Conservation (phyloP, 345 rosid species). For the Eucalyptus marginata region DNA sequence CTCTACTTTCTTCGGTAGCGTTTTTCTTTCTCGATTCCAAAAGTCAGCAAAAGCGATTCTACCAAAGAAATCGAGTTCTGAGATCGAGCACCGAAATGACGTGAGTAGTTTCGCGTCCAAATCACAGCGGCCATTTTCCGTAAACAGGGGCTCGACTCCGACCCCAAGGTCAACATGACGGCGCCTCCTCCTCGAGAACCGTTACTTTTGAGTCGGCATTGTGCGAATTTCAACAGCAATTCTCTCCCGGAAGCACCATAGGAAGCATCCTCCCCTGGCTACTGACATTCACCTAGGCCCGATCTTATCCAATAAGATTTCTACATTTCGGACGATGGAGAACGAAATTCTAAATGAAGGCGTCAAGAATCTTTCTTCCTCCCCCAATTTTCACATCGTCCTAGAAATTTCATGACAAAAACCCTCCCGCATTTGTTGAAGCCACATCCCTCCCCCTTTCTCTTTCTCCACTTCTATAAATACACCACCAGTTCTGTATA, state of each 20-base stretch:
- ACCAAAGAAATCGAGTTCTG: neutral
- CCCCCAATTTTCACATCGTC: too few relatives aligned
- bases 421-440: too few relatives aligned
- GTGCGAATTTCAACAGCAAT: neutral
- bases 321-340: too few relatives aligned
- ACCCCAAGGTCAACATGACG: neutral
- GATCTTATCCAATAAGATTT: too few relatives aligned
- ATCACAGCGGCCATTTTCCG: neutral
- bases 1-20: neutral
- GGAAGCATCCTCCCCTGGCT: neutral
- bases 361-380: too few relatives aligned
- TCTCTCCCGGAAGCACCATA: neutral
- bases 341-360: too few relatives aligned
- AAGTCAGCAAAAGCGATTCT: neutral
- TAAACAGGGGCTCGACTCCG: neutral
- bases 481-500: too few relatives aligned
- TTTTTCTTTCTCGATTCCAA: neutral
- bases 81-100: neutral
- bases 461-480: too few relatives aligned
- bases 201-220: neutral
- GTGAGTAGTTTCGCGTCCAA: neutral
- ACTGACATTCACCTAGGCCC: too few relatives aligned
- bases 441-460: too few relatives aligned
- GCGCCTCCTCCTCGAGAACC: neutral
- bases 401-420: too few relatives aligned